A percentile compares a stretch with the other conserved stretches of the same genome.
These are phyloP conservation scores for Telopea speciosissima DNA, from an alignment of 177 flowering plant genomes.

Conservation along the genomic window DNA sequence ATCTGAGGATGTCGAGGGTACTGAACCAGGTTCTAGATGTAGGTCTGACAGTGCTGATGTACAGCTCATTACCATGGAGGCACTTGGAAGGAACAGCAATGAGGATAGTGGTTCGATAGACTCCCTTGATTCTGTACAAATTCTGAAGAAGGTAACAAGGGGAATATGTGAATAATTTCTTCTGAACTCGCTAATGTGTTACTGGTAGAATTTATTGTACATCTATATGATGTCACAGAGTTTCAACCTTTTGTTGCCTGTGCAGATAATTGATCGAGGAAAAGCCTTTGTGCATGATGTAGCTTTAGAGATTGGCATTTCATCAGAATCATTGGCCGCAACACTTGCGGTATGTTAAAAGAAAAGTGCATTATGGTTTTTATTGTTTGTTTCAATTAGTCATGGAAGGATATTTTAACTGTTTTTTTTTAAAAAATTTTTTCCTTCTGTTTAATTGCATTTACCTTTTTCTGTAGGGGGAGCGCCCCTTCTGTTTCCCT, in stretches of 20 bases:
- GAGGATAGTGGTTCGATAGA: constrained; percentile 32
- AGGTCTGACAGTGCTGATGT: constrained; percentile 28
- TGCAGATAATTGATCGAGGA: constrained; percentile 71
- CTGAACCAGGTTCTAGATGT: constrained; percentile 15
- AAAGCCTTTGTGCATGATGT: constrained; percentile 55
- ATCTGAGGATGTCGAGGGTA: constrained; percentile 18
- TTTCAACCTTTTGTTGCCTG: constrained; percentile 10
- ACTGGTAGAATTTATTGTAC: background rate
- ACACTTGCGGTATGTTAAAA: constrained; percentile 24
- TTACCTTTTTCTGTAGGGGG: constrained; percentile 40
- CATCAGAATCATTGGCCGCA: constrained; percentile 28
- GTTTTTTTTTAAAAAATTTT: background rate
- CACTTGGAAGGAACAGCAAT: constrained; percentile 12
- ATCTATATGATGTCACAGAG: background rate
- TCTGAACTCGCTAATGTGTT: background rate
- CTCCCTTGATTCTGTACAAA: constrained; percentile 26
- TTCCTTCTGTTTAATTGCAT: constrained; percentile 1
- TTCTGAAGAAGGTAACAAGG: constrained; percentile 57
- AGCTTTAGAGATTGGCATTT: constrained; percentile 34
- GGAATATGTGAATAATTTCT: constrained; percentile 2
- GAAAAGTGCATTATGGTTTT: background rate
- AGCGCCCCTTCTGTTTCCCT: constrained; percentile 25
- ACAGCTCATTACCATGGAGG: constrained; percentile 15
- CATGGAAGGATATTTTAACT: background rate
- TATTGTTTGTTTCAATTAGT: background rate